Percentiles rank a stretch among this genome's conserved stretches.
These are phyloP conservation scores for Diophrys sp. DNA, from an alignment of 73 alveolate genomes.

Conservation along the genomic window DNA sequence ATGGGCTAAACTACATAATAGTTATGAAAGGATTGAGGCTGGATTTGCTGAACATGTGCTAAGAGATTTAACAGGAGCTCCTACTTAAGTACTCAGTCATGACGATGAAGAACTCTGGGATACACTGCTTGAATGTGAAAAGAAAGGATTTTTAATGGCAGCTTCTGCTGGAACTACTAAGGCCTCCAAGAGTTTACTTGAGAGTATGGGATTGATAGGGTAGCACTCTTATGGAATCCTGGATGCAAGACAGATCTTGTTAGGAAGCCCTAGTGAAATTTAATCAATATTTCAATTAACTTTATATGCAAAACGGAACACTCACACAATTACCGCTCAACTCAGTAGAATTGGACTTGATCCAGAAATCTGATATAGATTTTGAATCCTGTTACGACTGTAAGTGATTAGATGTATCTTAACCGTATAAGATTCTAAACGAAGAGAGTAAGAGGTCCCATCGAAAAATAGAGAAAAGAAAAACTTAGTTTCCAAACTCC, in stretches of 20 bases:
- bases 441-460: too few species aligned
- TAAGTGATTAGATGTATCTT: too few species aligned
- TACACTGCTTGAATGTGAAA: conserved; percentile 62
- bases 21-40: conserved; percentile 88
- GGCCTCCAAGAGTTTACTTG: conserved; percentile 71
- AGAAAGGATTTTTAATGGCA: conserved; percentile 68
- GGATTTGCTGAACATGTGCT: conserved; percentile 87
- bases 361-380: too few species aligned
- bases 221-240: conserved; percentile 92
- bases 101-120: conserved; percentile 82
- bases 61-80: conserved; percentile 94
- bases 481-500: too few species aligned
- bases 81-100: conserved; percentile 80
- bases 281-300: too few species aligned
- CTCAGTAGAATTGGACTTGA: too few species aligned
- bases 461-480: too few species aligned
- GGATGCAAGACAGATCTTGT: conserved; percentile 71
- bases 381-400: too few species aligned
- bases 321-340: too few species aligned
- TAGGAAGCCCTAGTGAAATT: too few species aligned
- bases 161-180: conserved; percentile 87
- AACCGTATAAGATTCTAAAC: too few species aligned
- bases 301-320: too few species aligned
- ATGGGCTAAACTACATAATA: conserved; percentile 90
- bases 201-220: conserved; percentile 87